Evolutionary conservation across 306 rosid species (phyloP).

Genomic region (Begonia peltatifolia): DNA sequence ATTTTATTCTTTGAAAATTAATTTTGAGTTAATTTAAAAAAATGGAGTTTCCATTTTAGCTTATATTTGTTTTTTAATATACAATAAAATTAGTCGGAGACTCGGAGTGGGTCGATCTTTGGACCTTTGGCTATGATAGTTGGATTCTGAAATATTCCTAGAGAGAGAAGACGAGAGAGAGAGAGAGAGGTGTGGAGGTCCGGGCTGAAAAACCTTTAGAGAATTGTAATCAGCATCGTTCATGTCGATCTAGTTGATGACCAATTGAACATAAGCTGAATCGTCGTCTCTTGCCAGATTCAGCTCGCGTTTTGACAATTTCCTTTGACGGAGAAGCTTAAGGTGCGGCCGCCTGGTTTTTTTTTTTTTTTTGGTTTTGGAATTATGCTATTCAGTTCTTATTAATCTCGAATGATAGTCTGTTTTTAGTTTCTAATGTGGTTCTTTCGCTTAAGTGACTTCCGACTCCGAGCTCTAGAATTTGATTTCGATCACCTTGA

Average conservation of each 20-base stretch:
- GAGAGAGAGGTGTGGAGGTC: not conserved
- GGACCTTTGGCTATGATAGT: not conserved
- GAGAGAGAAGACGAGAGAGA: slow-evolving; percentile 12
- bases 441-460: not conserved
- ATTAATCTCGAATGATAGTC: not conserved
- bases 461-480: slow-evolving; percentile 1
- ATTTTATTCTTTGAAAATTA: too few relatives aligned
- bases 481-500: slow-evolving; percentile 8
- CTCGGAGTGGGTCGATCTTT: not conserved
- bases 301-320: slow-evolving; percentile 14
- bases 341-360: slow-evolving; percentile 15
- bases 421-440: not conserved
- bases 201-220: slow-evolving; percentile 1
- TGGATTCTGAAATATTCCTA: not conserved
- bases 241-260: slow-evolving; percentile 13
- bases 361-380: slow-evolving; percentile 5
- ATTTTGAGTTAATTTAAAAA: too few relatives aligned
- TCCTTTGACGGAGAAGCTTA: slow-evolving; percentile 28
- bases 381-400: not conserved
- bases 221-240: slow-evolving; percentile 10
- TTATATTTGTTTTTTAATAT: not conserved
- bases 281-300: slow-evolving; percentile 38
- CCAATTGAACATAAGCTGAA: slow-evolving; percentile 20
- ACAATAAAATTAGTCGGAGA: not conserved
- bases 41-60: too few relatives aligned